Percentiles rank a stretch among this genome's conserved stretches.
These are phyloP conservation scores for Blakeslea trispora DNA, from an alignment of 371 early-diverging fungal species.

Conservation along the genomic window DNA sequence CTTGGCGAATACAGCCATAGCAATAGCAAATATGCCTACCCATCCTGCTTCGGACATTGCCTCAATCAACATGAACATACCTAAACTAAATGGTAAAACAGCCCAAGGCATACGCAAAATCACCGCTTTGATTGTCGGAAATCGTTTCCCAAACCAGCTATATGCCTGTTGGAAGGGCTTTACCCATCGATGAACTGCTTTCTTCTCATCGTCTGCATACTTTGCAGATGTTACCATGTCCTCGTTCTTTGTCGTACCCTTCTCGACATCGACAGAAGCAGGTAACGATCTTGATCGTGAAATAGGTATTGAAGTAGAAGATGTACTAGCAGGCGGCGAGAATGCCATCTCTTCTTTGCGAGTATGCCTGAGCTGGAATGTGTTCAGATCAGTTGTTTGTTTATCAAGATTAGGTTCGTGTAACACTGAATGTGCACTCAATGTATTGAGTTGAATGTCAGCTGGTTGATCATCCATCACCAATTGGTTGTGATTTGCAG, in stretches of 20 bases:
- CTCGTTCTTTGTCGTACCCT: background rate
- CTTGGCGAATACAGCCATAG: slow-evolving; percentile 55
- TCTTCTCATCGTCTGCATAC: no score
- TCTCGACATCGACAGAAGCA: no score
- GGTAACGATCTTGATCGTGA: no score
- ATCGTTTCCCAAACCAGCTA: slow-evolving; percentile 14
- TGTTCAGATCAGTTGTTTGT: background rate
- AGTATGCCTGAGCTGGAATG: background rate
- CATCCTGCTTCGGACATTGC: slow-evolving; percentile 66
- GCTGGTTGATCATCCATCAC: background rate
- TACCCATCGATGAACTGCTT: background rate
- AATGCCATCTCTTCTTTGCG: background rate
- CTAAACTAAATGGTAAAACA: slow-evolving; percentile 74
- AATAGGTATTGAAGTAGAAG: background rate
- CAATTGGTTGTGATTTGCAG: slow-evolving; percentile 2
- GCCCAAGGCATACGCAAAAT: slow-evolving; percentile 71
- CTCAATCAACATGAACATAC: slow-evolving; percentile 86
- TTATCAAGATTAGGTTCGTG: background rate
- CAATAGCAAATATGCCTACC: slow-evolving; percentile 68
- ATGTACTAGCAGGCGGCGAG: background rate
- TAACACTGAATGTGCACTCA: background rate
- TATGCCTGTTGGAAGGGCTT: background rate
- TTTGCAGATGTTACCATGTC: background rate
- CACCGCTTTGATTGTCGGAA: slow-evolving; percentile 58
- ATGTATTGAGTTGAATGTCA: slow-evolving; percentile 4